These are phyloP conservation scores for Fusarium mangiferae DNA, from an alignment of 2,329 filamentous ascomycete species.

Conservation along the genomic window DNA sequence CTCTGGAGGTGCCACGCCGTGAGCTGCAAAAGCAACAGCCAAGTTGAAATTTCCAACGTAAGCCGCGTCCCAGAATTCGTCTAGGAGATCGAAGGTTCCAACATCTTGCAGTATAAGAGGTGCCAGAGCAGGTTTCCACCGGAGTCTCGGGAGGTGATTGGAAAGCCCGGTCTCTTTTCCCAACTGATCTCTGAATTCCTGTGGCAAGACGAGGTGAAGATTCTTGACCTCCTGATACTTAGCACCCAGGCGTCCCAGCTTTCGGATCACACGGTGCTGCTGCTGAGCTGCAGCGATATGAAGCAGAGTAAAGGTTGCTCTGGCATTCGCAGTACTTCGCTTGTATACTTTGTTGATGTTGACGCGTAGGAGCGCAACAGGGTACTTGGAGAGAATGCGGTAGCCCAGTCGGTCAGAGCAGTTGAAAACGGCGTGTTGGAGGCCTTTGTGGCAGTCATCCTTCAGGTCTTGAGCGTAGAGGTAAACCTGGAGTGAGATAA, in stretches of 20 bases:
- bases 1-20: background rate
- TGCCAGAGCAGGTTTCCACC: background rate
- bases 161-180: background rate
- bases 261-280: background rate
- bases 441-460: background rate
- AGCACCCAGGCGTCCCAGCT: background rate
- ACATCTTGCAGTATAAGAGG: background rate
- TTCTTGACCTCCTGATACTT: background rate
- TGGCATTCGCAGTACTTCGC: background rate
- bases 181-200: background rate
- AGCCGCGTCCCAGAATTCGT: background rate
- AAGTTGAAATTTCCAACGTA: background rate
- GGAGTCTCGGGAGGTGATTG: background rate
- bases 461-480: constrained; percentile 3
- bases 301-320: constrained; percentile 2
- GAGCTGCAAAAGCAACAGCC: background rate
- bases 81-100: background rate
- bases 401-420: background rate
- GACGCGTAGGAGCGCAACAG: background rate
- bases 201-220: background rate
- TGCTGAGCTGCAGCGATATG: background rate
- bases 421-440: background rate
- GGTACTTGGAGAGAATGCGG: background rate
- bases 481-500: background rate
- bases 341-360: background rate